phyloP scores from a whole-genome alignment of 192 early-diverging fungal species.

The Backusella psychrophila region DNA sequence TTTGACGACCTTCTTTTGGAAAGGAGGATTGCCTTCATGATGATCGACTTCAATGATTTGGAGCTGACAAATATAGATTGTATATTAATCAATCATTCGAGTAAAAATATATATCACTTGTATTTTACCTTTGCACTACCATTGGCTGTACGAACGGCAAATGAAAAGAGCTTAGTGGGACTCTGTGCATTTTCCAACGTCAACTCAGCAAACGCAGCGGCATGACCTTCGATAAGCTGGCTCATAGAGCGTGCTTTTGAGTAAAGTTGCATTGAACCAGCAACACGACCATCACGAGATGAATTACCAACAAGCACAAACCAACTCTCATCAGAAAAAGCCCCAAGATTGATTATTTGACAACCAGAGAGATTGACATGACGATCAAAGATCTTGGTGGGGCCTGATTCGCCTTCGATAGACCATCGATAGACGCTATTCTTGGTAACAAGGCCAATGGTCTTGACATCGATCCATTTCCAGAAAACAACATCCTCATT shows the following conservation, averaged over 20 bases:
- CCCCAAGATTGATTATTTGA: conserved; percentile 96
- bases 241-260: conserved; percentile 89
- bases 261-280: conserved; percentile 96
- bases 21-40: conserved; percentile 85
- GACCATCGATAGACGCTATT: conserved; percentile 95
- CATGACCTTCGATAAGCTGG: conserved; percentile 96
- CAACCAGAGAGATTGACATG: conserved; percentile 76
- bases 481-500: conserved; percentile 91
- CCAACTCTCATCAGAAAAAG: conserved; percentile 92
- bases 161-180: conserved; percentile 90
- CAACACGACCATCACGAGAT: conserved; percentile 85
- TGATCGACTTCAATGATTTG: conserved; percentile 98
- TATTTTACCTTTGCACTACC: conserved; percentile 72
- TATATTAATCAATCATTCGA: not conserved
- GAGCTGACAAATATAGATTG: conserved; percentile 47
- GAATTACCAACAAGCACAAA: conserved; percentile 93
- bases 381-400: conserved; percentile 92
- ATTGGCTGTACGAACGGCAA: conserved; percentile 78
- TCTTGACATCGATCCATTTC: conserved; percentile 91
- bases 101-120: not conserved
- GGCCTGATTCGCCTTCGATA: conserved; percentile 85
- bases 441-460: conserved; percentile 87
- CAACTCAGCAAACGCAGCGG: conserved; percentile 92
- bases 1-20: conserved; percentile 88
- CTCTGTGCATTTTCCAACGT: conserved; percentile 70